Percentiles rank a stretch among this genome's conserved stretches.
Conservation (phyloP, 2,329 filamentous ascomycete genomes). For the Orbilia ellipsospora region DNA sequence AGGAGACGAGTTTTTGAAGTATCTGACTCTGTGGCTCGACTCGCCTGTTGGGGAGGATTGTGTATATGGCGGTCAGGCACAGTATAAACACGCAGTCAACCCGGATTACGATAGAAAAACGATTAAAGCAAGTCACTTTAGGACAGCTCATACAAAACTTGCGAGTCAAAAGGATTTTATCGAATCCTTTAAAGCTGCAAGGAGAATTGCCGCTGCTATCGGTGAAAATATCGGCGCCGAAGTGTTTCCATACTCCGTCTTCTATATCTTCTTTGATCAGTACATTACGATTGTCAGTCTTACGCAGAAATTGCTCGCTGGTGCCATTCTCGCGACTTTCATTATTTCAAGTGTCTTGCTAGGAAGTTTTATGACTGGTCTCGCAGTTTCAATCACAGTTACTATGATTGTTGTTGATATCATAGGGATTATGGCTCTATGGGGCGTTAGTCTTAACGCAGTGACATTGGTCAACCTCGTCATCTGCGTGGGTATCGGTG, state of each 20-base stretch:
- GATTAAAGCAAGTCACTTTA: conserved; percentile 88
- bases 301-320: conserved; percentile 80
- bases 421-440: conserved; percentile 91
- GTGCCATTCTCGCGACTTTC: conserved; percentile 86
- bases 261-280: conserved; percentile 99
- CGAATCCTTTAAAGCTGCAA: conserved; percentile 84
- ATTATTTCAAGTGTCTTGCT: conserved; percentile 81
- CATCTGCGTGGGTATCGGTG: conserved; percentile 94
- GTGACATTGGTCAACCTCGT: conserved; percentile 95
- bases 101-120: conserved; percentile 75
- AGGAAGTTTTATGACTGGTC: conserved; percentile 82
- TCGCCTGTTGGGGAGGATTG: conserved; percentile 85
- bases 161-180: conserved; percentile 94
- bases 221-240: conserved; percentile 77
- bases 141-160: conserved; percentile 86
- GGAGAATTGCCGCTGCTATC: conserved; percentile 84
- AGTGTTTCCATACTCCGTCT: conserved; percentile 95
- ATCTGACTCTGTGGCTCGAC: conserved; percentile 83
- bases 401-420: conserved; percentile 95
- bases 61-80: conserved; percentile 85
- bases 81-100: conserved; percentile 86
- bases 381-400: conserved; percentile 86
- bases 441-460: conserved; percentile 89
- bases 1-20: conserved; percentile 87
- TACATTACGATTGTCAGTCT: conserved; percentile 86